Conservation (phyloP, 106 monocot genomes). For the Xerophyta viscosa region DNA sequence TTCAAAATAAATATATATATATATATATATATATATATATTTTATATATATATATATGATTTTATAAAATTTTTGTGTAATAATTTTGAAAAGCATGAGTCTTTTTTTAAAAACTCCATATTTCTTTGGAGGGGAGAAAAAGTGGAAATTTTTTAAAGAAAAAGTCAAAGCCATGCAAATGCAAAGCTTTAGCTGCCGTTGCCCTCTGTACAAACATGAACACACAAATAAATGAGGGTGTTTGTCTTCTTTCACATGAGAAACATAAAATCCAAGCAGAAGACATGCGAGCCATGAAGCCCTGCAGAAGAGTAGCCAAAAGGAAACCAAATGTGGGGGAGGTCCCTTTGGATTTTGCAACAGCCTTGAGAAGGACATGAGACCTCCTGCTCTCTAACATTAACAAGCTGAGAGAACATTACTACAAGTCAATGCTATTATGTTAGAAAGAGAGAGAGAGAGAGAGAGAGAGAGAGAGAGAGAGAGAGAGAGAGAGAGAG, state of each 20-base stretch:
- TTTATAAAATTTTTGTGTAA: too few relatives aligned
- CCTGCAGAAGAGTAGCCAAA: too few relatives aligned
- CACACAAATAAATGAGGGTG: slow-evolving; percentile 28
- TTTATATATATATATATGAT: too few relatives aligned
- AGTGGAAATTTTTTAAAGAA: background rate
- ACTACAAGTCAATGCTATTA: slow-evolving; percentile 27
- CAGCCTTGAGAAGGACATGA: slow-evolving; percentile 38
- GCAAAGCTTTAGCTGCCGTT: background rate
- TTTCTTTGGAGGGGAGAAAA: slow-evolving; percentile 10
- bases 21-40: too few relatives aligned
- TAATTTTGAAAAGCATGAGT: too few relatives aligned
- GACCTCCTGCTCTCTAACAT: background rate
- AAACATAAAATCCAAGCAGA: slow-evolving; percentile 48
- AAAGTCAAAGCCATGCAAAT: background rate
- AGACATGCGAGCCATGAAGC: slow-evolving; percentile 27
- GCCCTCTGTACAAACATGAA: slow-evolving; percentile 6
- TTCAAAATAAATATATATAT: too few relatives aligned
- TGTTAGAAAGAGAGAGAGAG: too few relatives aligned
- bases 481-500: slow-evolving; percentile 11
- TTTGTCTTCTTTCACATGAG: slow-evolving; percentile 49
- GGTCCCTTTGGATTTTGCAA: slow-evolving; percentile 21
- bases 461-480: slow-evolving; percentile 1
- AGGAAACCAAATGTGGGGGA: too few relatives aligned
- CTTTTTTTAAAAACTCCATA: background rate
- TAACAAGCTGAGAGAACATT: slow-evolving; percentile 21